Evolutionary conservation across 345 rosid species (phyloP), one percentile per base, ranked within the genome.

Genomic region (Camelina laxa): DNA sequence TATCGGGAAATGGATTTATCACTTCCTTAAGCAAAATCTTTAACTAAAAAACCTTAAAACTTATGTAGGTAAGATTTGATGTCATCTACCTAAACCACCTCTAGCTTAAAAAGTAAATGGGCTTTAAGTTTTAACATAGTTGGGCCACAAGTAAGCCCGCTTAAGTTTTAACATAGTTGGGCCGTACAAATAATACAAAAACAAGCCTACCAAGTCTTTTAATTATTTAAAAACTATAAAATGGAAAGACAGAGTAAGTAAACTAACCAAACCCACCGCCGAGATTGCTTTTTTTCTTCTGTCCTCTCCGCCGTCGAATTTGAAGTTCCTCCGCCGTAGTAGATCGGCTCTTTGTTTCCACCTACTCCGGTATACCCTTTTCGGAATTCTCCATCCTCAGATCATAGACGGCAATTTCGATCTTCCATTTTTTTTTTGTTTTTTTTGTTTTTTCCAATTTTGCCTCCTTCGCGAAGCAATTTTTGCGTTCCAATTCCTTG

Each of bases 321-420:
- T 24, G 12, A 60, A 53, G 45, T 54, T 68, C 55, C 79, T 21
- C 60, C 67, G 73, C 21, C 79, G 73, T 68, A 2, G 24, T 50
- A 15, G 48, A 53, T 44, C 51, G 45, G 5, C 68, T 41, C 38
- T 24, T 24, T 42, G 30, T 68, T 49, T 58, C 62, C 62, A 51
- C 47, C 16, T 8, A 33, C 60, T 16, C 64, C 56, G n/a, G 12
- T 9, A 10, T 3, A 19, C 4, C 24, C 1, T 12, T 22, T 4
- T 31, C 55, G 17, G 44, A 36, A 49, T 0, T 60, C 19, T 67
- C 17, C 17, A 49, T 48, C 27, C 9, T 39, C 45, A 8, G 45
- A 4, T 24, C 22, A 30, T 35, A 16, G 21, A 36, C 44, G 2
- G 2, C 22, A n/a, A n/a, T 67, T 48, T 14, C 60, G 30, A 74